Evolutionary conservation across 2,329 filamentous ascomycete genomes (phyloP), one percentile per base, ranked within the genome.

Genomic region (Alternaria conjuncta): DNA sequence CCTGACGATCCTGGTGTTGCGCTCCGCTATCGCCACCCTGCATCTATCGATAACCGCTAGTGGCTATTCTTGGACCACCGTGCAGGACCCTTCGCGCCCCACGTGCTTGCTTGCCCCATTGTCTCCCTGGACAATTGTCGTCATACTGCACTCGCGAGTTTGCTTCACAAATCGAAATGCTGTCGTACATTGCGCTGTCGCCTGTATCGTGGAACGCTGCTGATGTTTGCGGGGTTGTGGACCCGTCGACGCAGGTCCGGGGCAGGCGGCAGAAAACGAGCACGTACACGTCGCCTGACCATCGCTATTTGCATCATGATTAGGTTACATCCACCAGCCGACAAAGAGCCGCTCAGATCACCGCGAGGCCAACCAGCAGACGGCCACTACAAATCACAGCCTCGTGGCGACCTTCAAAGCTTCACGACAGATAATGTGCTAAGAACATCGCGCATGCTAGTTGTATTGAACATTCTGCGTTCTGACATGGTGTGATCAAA

Each of bases 41-140:
- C 60, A 55, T 63, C 30, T 23, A 21, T 32, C 46, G 25, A 46
- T 49, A 62, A 64, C 65, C 66, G 57, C 65, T 62, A 68, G 30
- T 18, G 20, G 41, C 56, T 60, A 60, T 60, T 15, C 32, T 56
- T 60, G 57, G 61, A 50, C 18, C 28, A 28, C 55, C 44, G 61
- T 55, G 54, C 55, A 60, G 44, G 25, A 55, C 56, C 49, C 55
- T 41, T 54, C 15, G 4, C 41, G 9, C 50, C 30, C 44, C 46
- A 55, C 41, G 47, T 54, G 36, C 63, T 59, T 60, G 32, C 28
- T 51, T 60, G 55, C 36, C 47, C 44, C 43, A 55, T 56, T 7
- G 11, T 13, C 13, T 18, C 30, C 30, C 30, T 41, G 43, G 15
- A 26, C 15, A 32, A 23, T 26, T 12, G 41, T 41, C 44, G 26